Evolutionary conservation across 352 stramenopile species (phyloP).

Genomic region (Phytophthora ohioensis): DNA sequence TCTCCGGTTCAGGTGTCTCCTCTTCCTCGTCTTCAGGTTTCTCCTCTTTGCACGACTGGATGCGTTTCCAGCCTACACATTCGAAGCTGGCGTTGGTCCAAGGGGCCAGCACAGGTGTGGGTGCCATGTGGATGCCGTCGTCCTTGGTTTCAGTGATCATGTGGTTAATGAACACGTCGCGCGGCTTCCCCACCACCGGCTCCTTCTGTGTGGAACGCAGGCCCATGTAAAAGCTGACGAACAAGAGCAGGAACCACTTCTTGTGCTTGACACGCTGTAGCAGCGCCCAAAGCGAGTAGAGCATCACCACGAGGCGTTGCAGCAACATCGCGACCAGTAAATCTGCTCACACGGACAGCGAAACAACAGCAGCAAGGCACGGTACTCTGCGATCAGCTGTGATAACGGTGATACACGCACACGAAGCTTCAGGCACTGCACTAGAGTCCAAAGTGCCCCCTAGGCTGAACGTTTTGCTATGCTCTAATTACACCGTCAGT

Average conservation of each 20-base stretch:
- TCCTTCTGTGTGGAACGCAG: slow-evolving; percentile 65
- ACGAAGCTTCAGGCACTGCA: not conserved
- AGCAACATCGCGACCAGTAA: slow-evolving; percentile 55
- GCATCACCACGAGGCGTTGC: slow-evolving; percentile 72
- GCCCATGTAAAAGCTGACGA: slow-evolving; percentile 60
- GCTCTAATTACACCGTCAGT: slow-evolving; percentile 20
- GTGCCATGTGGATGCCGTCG: slow-evolving; percentile 65
- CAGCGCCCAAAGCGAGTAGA: slow-evolving; percentile 70
- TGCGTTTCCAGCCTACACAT: slow-evolving; percentile 88
- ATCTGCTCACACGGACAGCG: not conserved
- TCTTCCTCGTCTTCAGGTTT: slow-evolving; percentile 50
- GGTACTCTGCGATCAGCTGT: not conserved
- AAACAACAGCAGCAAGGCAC: slow-evolving; percentile 9
- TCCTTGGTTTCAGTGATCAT: slow-evolving; percentile 75
- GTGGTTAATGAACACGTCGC: slow-evolving; percentile 79
- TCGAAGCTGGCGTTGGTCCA: slow-evolving; percentile 87
- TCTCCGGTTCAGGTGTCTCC: slow-evolving; percentile 60
- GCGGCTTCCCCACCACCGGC: slow-evolving; percentile 64
- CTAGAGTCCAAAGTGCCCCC: slow-evolving; percentile 14
- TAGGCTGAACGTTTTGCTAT: slow-evolving; percentile 34
- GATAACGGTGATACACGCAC: not conserved
- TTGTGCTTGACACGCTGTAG: slow-evolving; percentile 76
- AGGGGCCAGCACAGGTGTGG: slow-evolving; percentile 58
- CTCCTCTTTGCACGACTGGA: slow-evolving; percentile 71
- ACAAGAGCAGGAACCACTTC: slow-evolving; percentile 67